Conservation (phyloP, 768 basidiomycete genomes). For the Boletus coccyginus region DNA sequence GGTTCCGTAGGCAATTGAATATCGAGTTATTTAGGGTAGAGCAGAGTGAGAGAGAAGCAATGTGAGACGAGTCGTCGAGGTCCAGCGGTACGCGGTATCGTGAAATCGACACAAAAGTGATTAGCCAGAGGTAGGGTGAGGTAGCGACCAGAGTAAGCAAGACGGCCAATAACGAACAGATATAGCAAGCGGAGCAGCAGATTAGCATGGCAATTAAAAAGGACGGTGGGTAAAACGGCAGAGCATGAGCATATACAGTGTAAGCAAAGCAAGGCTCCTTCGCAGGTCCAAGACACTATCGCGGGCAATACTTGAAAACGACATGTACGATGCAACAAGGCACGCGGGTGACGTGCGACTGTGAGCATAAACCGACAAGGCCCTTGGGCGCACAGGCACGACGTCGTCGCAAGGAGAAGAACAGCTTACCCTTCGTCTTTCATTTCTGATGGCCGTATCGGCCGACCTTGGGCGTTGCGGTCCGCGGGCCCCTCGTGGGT, state of each 20-base stretch:
- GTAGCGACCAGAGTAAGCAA: constrained; percentile 32
- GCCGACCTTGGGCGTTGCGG: constrained; percentile 42
- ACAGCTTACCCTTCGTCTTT: constrained; percentile 78
- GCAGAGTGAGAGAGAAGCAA: constrained; percentile 24
- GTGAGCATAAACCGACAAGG: constrained; percentile 1
- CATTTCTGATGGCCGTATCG: constrained; percentile 70
- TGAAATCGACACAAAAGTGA: constrained; percentile 33
- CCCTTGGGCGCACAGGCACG: constrained; percentile 11
- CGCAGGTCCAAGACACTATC: constrained; percentile 28
- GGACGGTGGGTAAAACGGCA: constrained; percentile 14
- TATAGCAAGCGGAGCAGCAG: constrained; percentile 22
- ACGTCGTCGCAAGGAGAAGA: constrained; percentile 15
- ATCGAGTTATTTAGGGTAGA: constrained; percentile 29
- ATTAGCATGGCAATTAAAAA: constrained; percentile 30
- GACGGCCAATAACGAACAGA: constrained; percentile 26
- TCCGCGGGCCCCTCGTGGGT: constrained; percentile 36
- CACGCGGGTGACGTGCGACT: constrained; percentile 2
- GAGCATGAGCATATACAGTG: constrained; percentile 17
- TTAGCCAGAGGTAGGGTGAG: constrained; percentile 36
- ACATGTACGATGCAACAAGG: constrained; percentile 12
- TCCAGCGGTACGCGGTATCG: constrained; percentile 39
- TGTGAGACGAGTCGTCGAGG: constrained; percentile 26
- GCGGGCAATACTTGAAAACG: constrained; percentile 9
- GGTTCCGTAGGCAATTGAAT: constrained; percentile 30
- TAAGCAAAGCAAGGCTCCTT: constrained; percentile 15